Conservation (phyloP, 176 grass and related monocot species). For the Oryza rufipogon region DNA sequence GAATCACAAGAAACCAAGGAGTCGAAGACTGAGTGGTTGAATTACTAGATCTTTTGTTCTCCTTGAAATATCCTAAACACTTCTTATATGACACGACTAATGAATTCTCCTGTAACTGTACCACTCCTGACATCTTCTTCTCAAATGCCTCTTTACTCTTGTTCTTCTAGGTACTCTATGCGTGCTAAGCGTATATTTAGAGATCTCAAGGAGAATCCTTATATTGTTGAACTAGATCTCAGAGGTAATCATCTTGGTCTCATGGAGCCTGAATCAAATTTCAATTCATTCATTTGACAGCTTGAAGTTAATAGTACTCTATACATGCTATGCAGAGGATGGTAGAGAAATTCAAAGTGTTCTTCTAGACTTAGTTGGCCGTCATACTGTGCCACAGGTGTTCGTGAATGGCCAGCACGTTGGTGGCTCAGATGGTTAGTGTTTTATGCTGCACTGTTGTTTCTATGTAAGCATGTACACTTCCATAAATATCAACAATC, state of each 20-base stretch:
- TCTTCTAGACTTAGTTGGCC: constrained; percentile 85
- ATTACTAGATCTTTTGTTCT: neutral
- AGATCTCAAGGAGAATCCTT: constrained; percentile 77
- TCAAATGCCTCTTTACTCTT: neutral
- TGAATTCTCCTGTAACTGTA: neutral
- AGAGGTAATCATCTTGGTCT: constrained; percentile 64
- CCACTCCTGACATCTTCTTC: neutral
- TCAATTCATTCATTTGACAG: neutral
- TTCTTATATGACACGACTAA: constrained; percentile 1
- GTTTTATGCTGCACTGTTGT: constrained; percentile 23
- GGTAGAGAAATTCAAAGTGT: constrained; percentile 77
- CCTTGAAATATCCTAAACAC: constrained; percentile 4
- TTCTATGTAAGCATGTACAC: neutral
- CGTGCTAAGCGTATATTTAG: constrained; percentile 75
- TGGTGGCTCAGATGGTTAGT: constrained; percentile 86
- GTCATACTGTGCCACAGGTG: constrained; percentile 84
- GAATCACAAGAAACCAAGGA: neutral
- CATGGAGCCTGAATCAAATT: constrained; percentile 9
- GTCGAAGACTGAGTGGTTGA: neutral
- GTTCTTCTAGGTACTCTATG: constrained; percentile 66
- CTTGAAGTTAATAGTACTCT: constrained; percentile 2
- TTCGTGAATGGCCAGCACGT: constrained; percentile 88
- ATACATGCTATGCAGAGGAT: constrained; percentile 54
- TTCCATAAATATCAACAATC: constrained; percentile 10
- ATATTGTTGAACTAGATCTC: constrained; percentile 83